A percentile compares a stretch with the other conserved stretches of the same genome.
These are phyloP conservation scores for Neophaeococcomyces aloes DNA, from an alignment of 2,329 filamentous ascomycete species.

Conservation along the genomic window DNA sequence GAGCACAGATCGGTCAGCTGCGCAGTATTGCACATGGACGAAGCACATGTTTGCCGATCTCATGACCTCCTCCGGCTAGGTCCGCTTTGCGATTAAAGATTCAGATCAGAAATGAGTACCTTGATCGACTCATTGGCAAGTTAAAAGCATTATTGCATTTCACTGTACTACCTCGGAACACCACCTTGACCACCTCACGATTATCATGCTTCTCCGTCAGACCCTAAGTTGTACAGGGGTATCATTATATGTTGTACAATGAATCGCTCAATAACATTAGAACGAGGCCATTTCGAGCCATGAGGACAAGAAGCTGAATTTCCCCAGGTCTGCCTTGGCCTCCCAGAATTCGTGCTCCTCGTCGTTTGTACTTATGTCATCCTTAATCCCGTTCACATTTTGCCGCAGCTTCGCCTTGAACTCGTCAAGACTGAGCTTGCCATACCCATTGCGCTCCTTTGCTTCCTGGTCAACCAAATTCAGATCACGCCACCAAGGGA, in stretches of 20 bases:
- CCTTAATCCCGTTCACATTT: conserved; percentile 9
- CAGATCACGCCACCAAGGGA: conserved; percentile 41
- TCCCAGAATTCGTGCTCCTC: conserved; percentile 14
- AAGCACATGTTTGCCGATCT: too few species aligned
- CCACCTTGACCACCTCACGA: too few species aligned
- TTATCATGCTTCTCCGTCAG: too few species aligned
- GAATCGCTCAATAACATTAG: conserved; percentile 23
- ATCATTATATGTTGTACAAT: not conserved
- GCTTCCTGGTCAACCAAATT: conserved; percentile 60
- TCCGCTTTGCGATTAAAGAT: too few species aligned
- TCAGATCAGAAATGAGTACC: too few species aligned
- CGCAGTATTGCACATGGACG: too few species aligned
- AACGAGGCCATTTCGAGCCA: conserved; percentile 75
- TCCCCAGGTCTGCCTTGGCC: conserved; percentile 19
- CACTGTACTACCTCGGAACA: too few species aligned
- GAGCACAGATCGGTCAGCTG: too few species aligned
- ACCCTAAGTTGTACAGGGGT: too few species aligned
- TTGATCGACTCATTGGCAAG: too few species aligned
- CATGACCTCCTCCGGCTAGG: too few species aligned
- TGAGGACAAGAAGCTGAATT: conserved; percentile 57
- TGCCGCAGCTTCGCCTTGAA: conserved; percentile 63
- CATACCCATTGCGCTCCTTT: conserved; percentile 32
- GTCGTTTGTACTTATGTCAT: not conserved
- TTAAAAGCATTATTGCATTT: too few species aligned
- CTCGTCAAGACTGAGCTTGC: conserved; percentile 62